phyloP scores from a whole-genome alignment of 1,284 basidiomycete genomes.

The Leccinum olivaceoglutinosum region DNA sequence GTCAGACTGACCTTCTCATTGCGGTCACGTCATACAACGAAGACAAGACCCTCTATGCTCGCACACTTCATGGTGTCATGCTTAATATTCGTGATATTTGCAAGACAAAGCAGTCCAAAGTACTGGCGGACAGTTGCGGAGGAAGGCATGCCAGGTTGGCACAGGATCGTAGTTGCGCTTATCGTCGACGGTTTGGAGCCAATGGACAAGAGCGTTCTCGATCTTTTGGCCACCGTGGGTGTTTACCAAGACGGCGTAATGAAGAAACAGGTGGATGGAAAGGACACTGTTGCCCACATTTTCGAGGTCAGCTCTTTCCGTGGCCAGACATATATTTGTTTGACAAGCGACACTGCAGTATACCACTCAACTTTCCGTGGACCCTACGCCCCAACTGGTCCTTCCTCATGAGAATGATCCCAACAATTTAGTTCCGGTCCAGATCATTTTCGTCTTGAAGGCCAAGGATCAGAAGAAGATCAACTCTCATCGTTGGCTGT shows the following conservation, averaged over 20 bases:
- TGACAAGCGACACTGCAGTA: constrained; percentile 46
- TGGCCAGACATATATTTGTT: background rate
- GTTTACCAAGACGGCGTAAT: constrained; percentile 94
- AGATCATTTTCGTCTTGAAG: constrained; percentile 93
- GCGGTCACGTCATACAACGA: constrained; percentile 88
- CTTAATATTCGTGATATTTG: constrained; percentile 95
- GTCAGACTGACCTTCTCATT: constrained; percentile 91
- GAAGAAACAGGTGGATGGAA: constrained; percentile 91
- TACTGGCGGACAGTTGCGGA: constrained; percentile 86
- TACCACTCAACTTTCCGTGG: constrained; percentile 88
- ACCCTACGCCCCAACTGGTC: constrained; percentile 83
- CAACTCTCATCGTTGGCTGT: constrained; percentile 95
- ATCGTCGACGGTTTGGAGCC: constrained; percentile 93
- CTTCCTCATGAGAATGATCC: constrained; percentile 85
- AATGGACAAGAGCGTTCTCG: constrained; percentile 93
- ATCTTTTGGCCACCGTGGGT: constrained; percentile 83
- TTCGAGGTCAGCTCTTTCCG: constrained; percentile 61
- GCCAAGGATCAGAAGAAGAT: constrained; percentile 98
- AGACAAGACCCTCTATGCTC: constrained; percentile 90
- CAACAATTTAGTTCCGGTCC: constrained; percentile 91
- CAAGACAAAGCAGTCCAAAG: constrained; percentile 90
- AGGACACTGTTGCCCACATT: constrained; percentile 88
- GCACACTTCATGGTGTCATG: constrained; percentile 94
- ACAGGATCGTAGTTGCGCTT: constrained; percentile 86
- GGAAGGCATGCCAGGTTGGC: constrained; percentile 88